These are phyloP conservation scores for Kazachstania taianensis DNA, from an alignment of 805 yeast species.

Conservation along the genomic window DNA sequence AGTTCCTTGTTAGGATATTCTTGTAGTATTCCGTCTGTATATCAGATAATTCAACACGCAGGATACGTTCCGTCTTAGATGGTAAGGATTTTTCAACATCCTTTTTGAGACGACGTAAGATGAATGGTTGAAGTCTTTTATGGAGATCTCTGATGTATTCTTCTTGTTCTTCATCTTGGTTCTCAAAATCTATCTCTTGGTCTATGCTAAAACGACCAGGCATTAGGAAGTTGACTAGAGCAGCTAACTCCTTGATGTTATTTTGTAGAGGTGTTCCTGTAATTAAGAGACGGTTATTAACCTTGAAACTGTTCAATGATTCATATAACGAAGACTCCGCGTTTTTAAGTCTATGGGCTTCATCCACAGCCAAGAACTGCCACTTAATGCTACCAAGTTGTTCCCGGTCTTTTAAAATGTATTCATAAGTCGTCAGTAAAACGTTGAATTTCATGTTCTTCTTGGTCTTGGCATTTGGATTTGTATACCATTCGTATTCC, in stretches of 20 bases:
- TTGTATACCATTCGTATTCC: conserved; percentile 73
- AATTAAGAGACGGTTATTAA: conserved; percentile 73
- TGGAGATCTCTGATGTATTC: conserved; percentile 80
- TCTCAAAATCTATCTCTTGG: conserved; percentile 90
- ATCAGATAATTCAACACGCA: conserved; percentile 91
- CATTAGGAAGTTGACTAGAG: conserved; percentile 88
- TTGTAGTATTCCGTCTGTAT: conserved; percentile 91
- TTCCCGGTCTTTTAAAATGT: conserved; percentile 76
- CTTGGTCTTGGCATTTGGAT: conserved; percentile 33
- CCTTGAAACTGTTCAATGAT: conserved; percentile 71
- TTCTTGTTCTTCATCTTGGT: conserved; percentile 81
- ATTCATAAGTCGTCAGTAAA: conserved; percentile 91
- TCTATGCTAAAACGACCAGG: conserved; percentile 88
- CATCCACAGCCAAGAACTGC: conserved; percentile 97
- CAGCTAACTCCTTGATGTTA: conserved; percentile 90
- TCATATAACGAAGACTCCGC: conserved; percentile 91
- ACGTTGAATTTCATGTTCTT: conserved; percentile 82
- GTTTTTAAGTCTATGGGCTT: conserved; percentile 93
- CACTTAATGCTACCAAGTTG: conserved; percentile 79
- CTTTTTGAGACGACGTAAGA: conserved; percentile 84
- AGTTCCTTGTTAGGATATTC: conserved; percentile 85
- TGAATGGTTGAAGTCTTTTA: conserved; percentile 78
- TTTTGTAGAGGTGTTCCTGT: conserved; percentile 98
- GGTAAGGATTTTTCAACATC: conserved; percentile 97
- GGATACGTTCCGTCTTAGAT: conserved; percentile 87